These are phyloP conservation scores for Entomortierella lignicola DNA, from an alignment of 192 early-diverging fungal species.

Conservation along the genomic window DNA sequence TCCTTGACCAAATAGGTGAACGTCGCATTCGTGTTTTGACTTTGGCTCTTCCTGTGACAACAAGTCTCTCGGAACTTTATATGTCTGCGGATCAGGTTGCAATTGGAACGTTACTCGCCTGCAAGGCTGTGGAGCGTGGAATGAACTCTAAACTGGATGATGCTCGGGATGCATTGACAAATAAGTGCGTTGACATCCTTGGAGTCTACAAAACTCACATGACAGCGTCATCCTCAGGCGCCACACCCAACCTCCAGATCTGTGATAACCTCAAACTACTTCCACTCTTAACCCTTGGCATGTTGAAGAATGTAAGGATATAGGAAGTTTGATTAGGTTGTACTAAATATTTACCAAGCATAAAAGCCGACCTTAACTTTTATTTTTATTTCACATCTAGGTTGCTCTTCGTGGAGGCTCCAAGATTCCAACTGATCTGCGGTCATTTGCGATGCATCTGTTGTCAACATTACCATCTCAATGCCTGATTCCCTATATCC, in stretches of 20 bases:
- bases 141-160: constrained; percentile 91
- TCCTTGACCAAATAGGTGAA: constrained; percentile 61
- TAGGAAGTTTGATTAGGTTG: not conserved
- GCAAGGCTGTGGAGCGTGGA: constrained; percentile 92
- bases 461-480: constrained; percentile 88
- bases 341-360: not conserved
- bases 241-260: constrained; percentile 83
- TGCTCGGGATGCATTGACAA: constrained; percentile 90
- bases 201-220: constrained; percentile 89
- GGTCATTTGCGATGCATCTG: constrained; percentile 84
- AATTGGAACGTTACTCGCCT: constrained; percentile 82
- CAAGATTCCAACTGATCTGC: constrained; percentile 80
- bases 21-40: constrained; percentile 95
- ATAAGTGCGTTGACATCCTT: constrained; percentile 90
- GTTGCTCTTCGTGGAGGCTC: constrained; percentile 70
- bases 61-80: constrained; percentile 83
- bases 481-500: constrained; percentile 73
- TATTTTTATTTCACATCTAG: constrained; percentile 14
- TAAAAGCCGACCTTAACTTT: not conserved
- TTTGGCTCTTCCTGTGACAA: constrained; percentile 87
- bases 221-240: constrained; percentile 73
- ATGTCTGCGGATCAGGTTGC: constrained; percentile 86
- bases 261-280: constrained; percentile 89
- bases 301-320: constrained; percentile 83
- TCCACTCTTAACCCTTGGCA: constrained; percentile 83